phyloP scores from a whole-genome alignment of 1,284 basidiomycete genomes.

The Cutaneotrichosporon sp. region DNA sequence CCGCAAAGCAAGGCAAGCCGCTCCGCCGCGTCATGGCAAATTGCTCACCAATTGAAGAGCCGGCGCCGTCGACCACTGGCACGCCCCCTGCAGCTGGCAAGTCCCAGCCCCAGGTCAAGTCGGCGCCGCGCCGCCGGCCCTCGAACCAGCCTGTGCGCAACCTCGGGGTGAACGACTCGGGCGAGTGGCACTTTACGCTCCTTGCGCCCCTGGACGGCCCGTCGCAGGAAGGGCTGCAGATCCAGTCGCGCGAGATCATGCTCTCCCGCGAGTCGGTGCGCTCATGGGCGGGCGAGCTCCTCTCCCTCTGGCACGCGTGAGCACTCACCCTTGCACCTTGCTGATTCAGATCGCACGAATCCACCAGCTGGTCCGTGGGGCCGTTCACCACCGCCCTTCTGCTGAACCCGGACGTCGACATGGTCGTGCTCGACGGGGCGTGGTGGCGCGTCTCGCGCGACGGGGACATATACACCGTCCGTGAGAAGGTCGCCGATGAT shows the following conservation, averaged over 20 bases:
- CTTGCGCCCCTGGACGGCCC: neutral
- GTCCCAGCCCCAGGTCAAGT: too few relatives aligned
- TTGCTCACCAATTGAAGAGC: neutral
- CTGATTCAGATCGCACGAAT: conserved; percentile 4
- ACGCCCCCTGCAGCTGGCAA: too few relatives aligned
- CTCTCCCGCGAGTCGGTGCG: conserved; percentile 6
- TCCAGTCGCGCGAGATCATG: conserved; percentile 9
- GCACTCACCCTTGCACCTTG: neutral
- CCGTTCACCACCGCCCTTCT: conserved; percentile 20
- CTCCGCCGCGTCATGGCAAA: neutral
- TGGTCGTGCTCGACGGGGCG: conserved; percentile 21
- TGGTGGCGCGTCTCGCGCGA: conserved; percentile 26
- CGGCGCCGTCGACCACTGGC: too few relatives aligned
- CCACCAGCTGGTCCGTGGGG: conserved; percentile 15
- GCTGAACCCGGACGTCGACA: conserved; percentile 20
- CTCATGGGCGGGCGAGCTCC: conserved; percentile 3
- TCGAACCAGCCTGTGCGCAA: conserved; percentile 17
- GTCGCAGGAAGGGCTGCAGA: neutral
- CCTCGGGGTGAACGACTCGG: conserved; percentile 20
- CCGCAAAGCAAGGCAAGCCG: neutral
- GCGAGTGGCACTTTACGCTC: conserved; percentile 21
- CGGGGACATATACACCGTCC: conserved; percentile 20
- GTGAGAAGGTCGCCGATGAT: conserved; percentile 19
- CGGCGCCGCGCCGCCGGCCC: neutral
- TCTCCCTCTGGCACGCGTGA: conserved; percentile 13